Evolutionary conservation across 345 rosid genomes (phyloP), one percentile per base, ranked within the genome.

Genomic region (Mangifera indica): DNA sequence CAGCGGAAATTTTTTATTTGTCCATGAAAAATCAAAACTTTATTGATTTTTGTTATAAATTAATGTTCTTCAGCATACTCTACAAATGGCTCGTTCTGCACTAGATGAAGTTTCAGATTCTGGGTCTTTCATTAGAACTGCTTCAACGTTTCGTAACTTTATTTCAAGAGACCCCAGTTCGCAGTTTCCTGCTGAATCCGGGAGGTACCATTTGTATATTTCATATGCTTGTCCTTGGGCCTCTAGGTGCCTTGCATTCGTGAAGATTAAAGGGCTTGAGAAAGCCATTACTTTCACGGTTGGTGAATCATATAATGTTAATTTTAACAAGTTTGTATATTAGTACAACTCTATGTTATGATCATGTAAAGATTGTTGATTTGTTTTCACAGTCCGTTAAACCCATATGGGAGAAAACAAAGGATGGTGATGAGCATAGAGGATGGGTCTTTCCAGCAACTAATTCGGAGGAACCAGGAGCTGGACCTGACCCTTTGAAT

Each of bases 171-270:
- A 91, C 34, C 81, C 87, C 0, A 80, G 82, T 34, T 86, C 97
- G 15, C 90, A 75, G 46, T 94, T 94, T 76, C 89, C 89, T 18
- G 87, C 93, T 20, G 97, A 88, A 67, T 76, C 97, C 9, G 92
- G 94, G 69, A 87, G 98, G 81, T 93, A 93, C 81, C 98, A 91
- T 90, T 87, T 94, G 46, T 94, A 94, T 59, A 76, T 94, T 72
- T 93, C 97, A 2, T 91, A 93, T 84, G 98, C 98, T 69, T 93
- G 98, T 74, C 98, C 98, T 11, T 91, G 98, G 98, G 98, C 97
- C 55, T 89, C 90, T 26, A 84, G 98, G 74, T 91, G 97, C 68
- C 87, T 93, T 69, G 85, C 97, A 18, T 91, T 79, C 82, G 77
- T 93, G 78, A 90, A 87, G 86, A 73, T 91, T 75, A 94, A 91